Conservation (phyloP, 495 filamentous ascomycete species). For the Tuber borchii region DNA sequence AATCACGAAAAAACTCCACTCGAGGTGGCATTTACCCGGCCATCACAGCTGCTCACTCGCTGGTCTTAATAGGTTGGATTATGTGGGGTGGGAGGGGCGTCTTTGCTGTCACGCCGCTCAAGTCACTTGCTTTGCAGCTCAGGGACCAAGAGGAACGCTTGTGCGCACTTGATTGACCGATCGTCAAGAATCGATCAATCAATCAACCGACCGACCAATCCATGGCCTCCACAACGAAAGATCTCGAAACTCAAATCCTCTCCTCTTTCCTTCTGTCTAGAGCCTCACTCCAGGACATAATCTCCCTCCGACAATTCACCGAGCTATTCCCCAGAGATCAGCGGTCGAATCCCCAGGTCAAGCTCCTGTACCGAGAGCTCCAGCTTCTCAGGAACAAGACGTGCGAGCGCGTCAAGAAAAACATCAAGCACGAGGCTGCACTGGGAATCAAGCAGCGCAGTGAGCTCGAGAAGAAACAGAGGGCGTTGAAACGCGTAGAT, state of each 20-base stretch:
- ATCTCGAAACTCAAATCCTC: slow-evolving; percentile 59
- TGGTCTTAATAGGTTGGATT: background rate
- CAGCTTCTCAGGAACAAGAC: slow-evolving; percentile 63
- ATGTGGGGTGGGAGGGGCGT: background rate
- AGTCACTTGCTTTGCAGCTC: background rate
- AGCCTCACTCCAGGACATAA: slow-evolving; percentile 62
- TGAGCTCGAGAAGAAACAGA: slow-evolving; percentile 53
- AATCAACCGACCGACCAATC: background rate
- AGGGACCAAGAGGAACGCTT: slow-evolving; percentile 11
- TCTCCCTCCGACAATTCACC: slow-evolving; percentile 68
- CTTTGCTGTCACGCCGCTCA: background rate
- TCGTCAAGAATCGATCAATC: background rate
- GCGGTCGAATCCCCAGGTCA: slow-evolving; percentile 64
- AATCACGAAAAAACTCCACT: background rate
- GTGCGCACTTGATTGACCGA: background rate
- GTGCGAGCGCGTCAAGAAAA: slow-evolving; percentile 59
- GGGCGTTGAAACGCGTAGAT: slow-evolving; percentile 53
- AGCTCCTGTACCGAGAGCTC: slow-evolving; percentile 69
- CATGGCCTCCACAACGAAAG: slow-evolving; percentile 28
- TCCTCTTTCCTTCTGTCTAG: slow-evolving; percentile 70
- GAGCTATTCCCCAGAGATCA: slow-evolving; percentile 66
- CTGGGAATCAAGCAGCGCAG: slow-evolving; percentile 58
- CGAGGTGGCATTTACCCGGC: background rate
- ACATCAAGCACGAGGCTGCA: slow-evolving; percentile 61
- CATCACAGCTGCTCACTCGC: background rate